These are phyloP conservation scores for Tetrahymena borealis DNA, from an alignment of 73 alveolate species.

Conservation along the genomic window DNA sequence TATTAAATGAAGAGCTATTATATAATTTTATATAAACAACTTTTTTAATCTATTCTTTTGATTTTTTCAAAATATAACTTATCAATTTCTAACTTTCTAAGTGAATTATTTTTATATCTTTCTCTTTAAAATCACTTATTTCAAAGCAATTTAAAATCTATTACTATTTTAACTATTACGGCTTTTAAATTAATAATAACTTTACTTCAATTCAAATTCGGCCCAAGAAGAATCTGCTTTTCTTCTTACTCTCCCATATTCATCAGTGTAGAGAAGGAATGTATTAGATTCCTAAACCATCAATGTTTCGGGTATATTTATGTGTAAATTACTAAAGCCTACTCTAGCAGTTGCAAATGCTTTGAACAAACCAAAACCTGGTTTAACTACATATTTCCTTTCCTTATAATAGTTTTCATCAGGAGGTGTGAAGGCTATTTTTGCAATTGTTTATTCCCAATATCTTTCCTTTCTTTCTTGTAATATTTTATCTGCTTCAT, in stretches of 20 bases:
- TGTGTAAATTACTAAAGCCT: constrained; percentile 9
- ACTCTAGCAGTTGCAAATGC: constrained; percentile 34
- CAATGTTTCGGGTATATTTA: constrained; percentile 28
- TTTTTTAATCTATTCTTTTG: no score
- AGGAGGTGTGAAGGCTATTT: constrained; percentile 26
- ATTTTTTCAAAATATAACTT: no score
- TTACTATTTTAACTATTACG: not conserved
- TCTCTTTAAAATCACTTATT: not conserved
- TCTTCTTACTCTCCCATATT: constrained; percentile 18
- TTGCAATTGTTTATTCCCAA: constrained; percentile 21
- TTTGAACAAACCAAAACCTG: constrained; percentile 28
- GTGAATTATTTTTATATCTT: no score
- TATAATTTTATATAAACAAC: no score
- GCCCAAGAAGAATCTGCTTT: constrained; percentile 25
- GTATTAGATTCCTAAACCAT: constrained; percentile 31
- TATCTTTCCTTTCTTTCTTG: constrained; percentile 31
- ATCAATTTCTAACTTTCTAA: no score
- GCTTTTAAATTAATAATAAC: no score
- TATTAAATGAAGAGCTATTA: no score
- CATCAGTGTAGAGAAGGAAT: constrained; percentile 28
- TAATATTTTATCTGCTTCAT: not conserved
- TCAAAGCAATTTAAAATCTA: constrained; percentile 12
- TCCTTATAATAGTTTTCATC: constrained; percentile 30
- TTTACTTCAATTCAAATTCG: constrained; percentile 29
- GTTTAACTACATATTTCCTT: not conserved